Percentiles rank a stretch among this genome's conserved stretches.
phyloP scores from a whole-genome alignment of 1,139 yeast genomes.

The Scheffersomyces stambukii region DNA sequence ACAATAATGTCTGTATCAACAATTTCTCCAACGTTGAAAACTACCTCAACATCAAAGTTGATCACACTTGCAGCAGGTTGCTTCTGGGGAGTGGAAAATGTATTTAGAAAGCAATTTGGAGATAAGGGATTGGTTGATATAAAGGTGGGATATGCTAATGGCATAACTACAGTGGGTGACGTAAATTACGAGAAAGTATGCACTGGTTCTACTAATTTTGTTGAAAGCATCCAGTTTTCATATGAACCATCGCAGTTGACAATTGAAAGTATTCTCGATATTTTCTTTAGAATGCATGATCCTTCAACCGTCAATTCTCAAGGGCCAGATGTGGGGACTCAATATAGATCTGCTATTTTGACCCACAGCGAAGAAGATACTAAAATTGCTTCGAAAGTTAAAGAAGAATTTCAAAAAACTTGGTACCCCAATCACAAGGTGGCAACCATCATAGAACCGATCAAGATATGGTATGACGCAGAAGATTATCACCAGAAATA shows the following conservation, averaged over 20 bases:
- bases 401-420: constrained; percentile 29
- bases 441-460: constrained; percentile 67
- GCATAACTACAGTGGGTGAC: constrained; percentile 38
- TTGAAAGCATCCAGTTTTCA: constrained; percentile 78
- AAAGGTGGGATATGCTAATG: constrained; percentile 90
- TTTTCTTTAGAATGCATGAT: constrained; percentile 90
- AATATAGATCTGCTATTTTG: constrained; percentile 77
- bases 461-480: constrained; percentile 78
- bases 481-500: constrained; percentile 91
- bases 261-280: constrained; percentile 64
- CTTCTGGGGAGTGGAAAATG: constrained; percentile 94
- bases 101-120: constrained; percentile 63
- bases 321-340: constrained; percentile 82
- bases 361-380: constrained; percentile 47
- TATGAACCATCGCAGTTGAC: constrained; percentile 66
- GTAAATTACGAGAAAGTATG: constrained; percentile 81
- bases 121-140: constrained; percentile 67
- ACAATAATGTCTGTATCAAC: too few species aligned
- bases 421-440: constrained; percentile 43
- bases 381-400: constrained; percentile 23
- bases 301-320: constrained; percentile 55
- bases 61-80: constrained; percentile 79
- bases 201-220: constrained; percentile 63
- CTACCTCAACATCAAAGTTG: constrained; percentile 40
- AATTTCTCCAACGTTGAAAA: constrained; percentile 34